These are phyloP conservation scores for Salix dunnii DNA, from an alignment of 345 rosid species.

Conservation along the genomic window DNA sequence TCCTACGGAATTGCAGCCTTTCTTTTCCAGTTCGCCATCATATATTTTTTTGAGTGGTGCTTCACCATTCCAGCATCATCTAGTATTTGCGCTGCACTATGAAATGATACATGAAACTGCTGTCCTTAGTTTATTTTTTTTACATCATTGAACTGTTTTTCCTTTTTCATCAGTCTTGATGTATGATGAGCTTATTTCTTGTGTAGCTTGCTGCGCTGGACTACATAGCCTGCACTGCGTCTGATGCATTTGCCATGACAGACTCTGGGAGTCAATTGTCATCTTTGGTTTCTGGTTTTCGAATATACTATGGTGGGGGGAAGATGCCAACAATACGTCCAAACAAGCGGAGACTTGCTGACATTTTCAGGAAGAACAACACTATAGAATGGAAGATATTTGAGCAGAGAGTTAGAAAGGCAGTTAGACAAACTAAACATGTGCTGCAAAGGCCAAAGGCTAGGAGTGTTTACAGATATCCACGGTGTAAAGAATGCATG, in stretches of 20 bases:
- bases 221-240: constrained; percentile 77
- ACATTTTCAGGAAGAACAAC: constrained; percentile 65
- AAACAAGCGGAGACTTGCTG: constrained; percentile 70
- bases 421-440: constrained; percentile 88
- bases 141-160: not conserved
- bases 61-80: not conserved
- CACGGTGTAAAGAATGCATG: constrained; percentile 88
- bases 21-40: not conserved
- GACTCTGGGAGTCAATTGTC: constrained; percentile 94
- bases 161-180: not conserved
- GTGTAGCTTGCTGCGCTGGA: constrained; percentile 90
- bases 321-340: constrained; percentile 91
- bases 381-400: constrained; percentile 83
- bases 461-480: constrained; percentile 85
- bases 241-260: constrained; percentile 93
- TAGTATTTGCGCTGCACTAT: not conserved
- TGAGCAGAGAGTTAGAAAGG: constrained; percentile 88
- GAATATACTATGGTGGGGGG: constrained; percentile 84
- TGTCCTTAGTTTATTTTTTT: not conserved
- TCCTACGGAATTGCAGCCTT: not conserved
- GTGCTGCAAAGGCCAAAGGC: constrained; percentile 68
- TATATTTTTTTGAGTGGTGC: not conserved
- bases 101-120: not conserved
- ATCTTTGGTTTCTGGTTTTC: constrained; percentile 79
- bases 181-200: constrained; percentile 1